Evolutionary conservation across 2,329 filamentous ascomycete species (phyloP), one percentile per base, ranked within the genome.

Genomic region (Fusarium drepaniforme): DNA sequence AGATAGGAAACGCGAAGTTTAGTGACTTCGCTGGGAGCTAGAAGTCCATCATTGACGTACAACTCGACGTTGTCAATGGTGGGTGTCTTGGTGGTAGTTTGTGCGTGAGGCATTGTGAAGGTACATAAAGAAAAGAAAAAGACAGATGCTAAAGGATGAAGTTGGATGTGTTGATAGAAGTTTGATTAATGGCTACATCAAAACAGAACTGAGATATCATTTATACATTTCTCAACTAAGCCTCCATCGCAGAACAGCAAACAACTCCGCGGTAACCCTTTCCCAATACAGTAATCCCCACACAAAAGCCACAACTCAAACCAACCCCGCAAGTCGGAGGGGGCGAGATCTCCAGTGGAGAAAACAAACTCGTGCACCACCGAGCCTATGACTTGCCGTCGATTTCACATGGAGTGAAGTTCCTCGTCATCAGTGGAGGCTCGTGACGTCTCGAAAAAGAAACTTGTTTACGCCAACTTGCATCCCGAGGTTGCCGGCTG

Each of bases 21-120:
- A 0, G 81, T 81, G 3, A 87, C 83, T 68, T 88, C 85, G 8
- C 82, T 80, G 7, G 85, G 82, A n/a, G 79, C 80, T 12, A 90
- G 82, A 8, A 84, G 83, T 1, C 79, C 80, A 38, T 82, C 81
- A 35, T 80, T 82, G 60, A 82, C 81, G 49, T 75, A 72, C 13
- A 80, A 68, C 8, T 78, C 61, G 35, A 59, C 56, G 23, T 59
- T 59, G 11, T 66, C 37, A 38, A 75, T 74, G 13, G 74, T 75
- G 25, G 63, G 51, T 13, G 49, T 58, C 23, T 56, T 56, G 62
- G 16, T 59, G 6, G 15, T 2, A 2, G 62, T 56, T 42, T 64
- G 62, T 28, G 33, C 44, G 25, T 57, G 62, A 42, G 62, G 62
- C 62, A 64, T 64, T 8, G 6, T 63, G 38, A 33, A 40, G 2